A percentile compares a stretch with the other conserved stretches of the same genome.
phyloP scores from a whole-genome alignment of 169 alveolate genomes.

The Eimeria maxima region DNA sequence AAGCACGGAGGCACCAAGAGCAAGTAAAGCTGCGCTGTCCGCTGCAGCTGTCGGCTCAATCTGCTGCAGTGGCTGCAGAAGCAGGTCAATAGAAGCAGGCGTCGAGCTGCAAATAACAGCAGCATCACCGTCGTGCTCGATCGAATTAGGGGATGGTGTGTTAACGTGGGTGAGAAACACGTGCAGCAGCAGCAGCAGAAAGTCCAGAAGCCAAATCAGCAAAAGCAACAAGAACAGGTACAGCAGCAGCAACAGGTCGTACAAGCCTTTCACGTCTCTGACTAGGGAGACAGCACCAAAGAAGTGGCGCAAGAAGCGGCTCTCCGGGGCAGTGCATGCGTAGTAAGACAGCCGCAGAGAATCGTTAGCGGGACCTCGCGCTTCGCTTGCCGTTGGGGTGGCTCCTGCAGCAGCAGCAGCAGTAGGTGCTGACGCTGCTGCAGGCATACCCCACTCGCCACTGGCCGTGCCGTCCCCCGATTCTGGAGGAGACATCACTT shows the following conservation, averaged over 20 bases:
- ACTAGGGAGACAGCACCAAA: constrained; percentile 59
- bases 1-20: constrained; percentile 60
- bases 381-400: background rate
- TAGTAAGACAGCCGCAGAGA: background rate
- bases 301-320: constrained; percentile 58
- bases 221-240: constrained; percentile 27
- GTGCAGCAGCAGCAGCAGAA: constrained; percentile 29
- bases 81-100: constrained; percentile 60
- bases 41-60: constrained; percentile 28
- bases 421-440: background rate
- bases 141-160: background rate
- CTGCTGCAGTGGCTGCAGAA: constrained; percentile 79
- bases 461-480: background rate
- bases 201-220: background rate
- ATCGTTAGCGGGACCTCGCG: background rate
- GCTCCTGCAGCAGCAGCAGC: constrained; percentile 1
- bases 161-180: background rate
- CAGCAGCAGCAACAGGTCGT: constrained; percentile 2
- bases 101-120: constrained; percentile 55
- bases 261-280: constrained; percentile 71
- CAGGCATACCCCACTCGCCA: constrained; percentile 1
- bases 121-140: constrained; percentile 29
- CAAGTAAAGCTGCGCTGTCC: constrained; percentile 52
- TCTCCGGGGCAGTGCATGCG: constrained; percentile 59
- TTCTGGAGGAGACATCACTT: constrained; percentile 52